phyloP scores from a whole-genome alignment of 1,284 basidiomycete genomes.

The Ustilago lituana region DNA sequence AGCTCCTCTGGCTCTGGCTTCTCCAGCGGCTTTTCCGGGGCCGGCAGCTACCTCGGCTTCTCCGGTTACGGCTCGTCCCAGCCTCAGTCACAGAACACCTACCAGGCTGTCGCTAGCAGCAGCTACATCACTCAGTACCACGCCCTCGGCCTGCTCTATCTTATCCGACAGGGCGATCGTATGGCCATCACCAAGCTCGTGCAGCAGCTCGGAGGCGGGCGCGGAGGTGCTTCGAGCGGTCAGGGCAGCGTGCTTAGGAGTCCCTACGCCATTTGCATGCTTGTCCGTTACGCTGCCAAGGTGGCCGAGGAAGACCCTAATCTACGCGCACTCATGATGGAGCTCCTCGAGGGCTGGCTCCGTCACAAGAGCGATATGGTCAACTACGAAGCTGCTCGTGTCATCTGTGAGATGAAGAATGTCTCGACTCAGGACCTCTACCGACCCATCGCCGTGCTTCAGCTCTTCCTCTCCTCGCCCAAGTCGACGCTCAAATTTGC shows the following conservation, averaged over 20 bases:
- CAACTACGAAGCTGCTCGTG: slow-evolving; percentile 96
- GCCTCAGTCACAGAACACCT: slow-evolving; percentile 72
- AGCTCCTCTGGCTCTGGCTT: slow-evolving; percentile 38
- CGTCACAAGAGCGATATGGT: slow-evolving; percentile 99
- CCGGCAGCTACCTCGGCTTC: slow-evolving; percentile 66
- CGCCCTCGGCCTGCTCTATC: slow-evolving; percentile 89
- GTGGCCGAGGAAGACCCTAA: slow-evolving; percentile 94
- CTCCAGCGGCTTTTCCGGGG: slow-evolving; percentile 70
- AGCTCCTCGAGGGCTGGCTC: slow-evolving; percentile 92
- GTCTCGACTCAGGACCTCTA: slow-evolving; percentile 81
- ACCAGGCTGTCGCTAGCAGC: slow-evolving; percentile 75
- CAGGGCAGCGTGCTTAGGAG: slow-evolving; percentile 86
- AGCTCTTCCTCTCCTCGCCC: slow-evolving; percentile 66
- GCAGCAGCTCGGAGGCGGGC: slow-evolving; percentile 75
- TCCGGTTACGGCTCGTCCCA: slow-evolving; percentile 56
- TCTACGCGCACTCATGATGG: slow-evolving; percentile 75
- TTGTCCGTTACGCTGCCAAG: slow-evolving; percentile 95
- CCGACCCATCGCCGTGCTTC: slow-evolving; percentile 75
- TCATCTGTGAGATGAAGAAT: slow-evolving; percentile 93
- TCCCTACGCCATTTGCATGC: slow-evolving; percentile 98
- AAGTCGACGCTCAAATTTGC: slow-evolving; percentile 87
- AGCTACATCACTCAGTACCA: slow-evolving; percentile 95
- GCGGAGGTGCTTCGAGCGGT: slow-evolving; percentile 74
- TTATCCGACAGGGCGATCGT: slow-evolving; percentile 94
- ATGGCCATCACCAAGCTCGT: slow-evolving; percentile 99